Percentiles rank a stretch among this genome's conserved stretches.
phyloP scores from a whole-genome alignment of 139 green algal species.

The Tetraselmis striata region DNA sequence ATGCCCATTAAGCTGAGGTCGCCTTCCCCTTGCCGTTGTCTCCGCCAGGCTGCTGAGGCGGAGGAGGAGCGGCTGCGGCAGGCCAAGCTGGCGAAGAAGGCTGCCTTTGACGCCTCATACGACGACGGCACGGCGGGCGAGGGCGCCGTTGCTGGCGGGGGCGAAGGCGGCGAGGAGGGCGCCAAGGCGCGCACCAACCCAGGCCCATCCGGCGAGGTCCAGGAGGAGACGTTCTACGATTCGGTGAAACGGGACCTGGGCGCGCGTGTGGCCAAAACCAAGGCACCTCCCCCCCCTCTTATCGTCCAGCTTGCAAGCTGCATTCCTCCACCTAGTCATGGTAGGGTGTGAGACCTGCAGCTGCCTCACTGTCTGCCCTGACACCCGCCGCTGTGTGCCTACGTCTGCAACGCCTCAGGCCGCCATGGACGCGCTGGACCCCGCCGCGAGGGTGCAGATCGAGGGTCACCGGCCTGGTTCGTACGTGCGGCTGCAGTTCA shows the following conservation, averaged over 20 bases:
- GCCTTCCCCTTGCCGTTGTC: no score
- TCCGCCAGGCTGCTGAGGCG: slow-evolving; percentile 17
- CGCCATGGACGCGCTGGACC: slow-evolving; percentile 73
- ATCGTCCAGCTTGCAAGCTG: no score
- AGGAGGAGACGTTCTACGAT: slow-evolving; percentile 82
- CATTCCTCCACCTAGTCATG: no score
- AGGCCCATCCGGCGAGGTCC: slow-evolving; percentile 9
- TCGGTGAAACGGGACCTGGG: slow-evolving; percentile 81
- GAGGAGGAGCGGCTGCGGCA: slow-evolving; percentile 37
- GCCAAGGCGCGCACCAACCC: background rate
- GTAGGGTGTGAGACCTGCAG: no score
- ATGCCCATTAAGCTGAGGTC: no score
- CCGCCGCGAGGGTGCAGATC: slow-evolving; percentile 60
- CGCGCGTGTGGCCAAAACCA: slow-evolving; percentile 41
- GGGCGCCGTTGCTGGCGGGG: slow-evolving; percentile 15
- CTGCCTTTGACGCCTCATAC: slow-evolving; percentile 65
- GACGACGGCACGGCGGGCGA: slow-evolving; percentile 27
- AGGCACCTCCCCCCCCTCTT: slow-evolving; percentile 6
- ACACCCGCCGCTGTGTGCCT: no score
- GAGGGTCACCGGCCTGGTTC: slow-evolving; percentile 75
- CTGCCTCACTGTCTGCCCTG: no score
- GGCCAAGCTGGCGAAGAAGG: slow-evolving; percentile 73
- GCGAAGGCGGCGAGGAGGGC: slow-evolving; percentile 21
- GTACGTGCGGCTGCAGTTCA: slow-evolving; percentile 84
- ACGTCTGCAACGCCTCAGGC: no score